These are phyloP conservation scores for Mucor circinelloides DNA, from an alignment of 371 early-diverging fungal genomes.

Conservation along the genomic window DNA sequence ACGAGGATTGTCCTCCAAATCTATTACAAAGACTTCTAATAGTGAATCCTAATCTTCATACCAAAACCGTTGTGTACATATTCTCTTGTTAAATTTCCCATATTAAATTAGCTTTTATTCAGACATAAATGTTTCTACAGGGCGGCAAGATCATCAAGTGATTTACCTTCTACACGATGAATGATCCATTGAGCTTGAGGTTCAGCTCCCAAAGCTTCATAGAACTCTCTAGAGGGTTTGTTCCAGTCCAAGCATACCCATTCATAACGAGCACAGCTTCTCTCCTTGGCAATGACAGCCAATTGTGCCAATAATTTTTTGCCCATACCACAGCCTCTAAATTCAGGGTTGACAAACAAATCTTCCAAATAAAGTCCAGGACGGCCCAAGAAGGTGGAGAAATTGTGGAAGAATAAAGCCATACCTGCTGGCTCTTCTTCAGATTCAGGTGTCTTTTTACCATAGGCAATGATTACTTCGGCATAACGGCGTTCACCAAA, in stretches of 20 bases:
- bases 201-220: constrained; percentile 62
- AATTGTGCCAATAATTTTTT: constrained; percentile 68
- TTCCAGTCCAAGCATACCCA: constrained; percentile 56
- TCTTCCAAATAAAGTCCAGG: constrained; percentile 88
- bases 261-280: constrained; percentile 75
- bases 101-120: neutral
- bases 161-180: constrained; percentile 63
- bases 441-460: constrained; percentile 34
- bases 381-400: constrained; percentile 71
- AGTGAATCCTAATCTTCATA: neutral
- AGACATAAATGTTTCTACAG: constrained; percentile 24
- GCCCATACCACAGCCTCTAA: constrained; percentile 75
- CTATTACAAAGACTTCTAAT: neutral
- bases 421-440: constrained; percentile 65
- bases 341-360: constrained; percentile 70
- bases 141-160: constrained; percentile 55
- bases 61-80: neutral
- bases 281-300: constrained; percentile 64
- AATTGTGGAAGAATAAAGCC: constrained; percentile 85
- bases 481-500: constrained; percentile 70
- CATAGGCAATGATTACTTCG: constrained; percentile 67
- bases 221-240: constrained; percentile 43
- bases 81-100: neutral
- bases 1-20: constrained; percentile 17
- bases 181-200: constrained; percentile 72